These are phyloP conservation scores for Colletotrichum ledebouriae DNA, from an alignment of 2,329 filamentous ascomycete species.

Conservation along the genomic window DNA sequence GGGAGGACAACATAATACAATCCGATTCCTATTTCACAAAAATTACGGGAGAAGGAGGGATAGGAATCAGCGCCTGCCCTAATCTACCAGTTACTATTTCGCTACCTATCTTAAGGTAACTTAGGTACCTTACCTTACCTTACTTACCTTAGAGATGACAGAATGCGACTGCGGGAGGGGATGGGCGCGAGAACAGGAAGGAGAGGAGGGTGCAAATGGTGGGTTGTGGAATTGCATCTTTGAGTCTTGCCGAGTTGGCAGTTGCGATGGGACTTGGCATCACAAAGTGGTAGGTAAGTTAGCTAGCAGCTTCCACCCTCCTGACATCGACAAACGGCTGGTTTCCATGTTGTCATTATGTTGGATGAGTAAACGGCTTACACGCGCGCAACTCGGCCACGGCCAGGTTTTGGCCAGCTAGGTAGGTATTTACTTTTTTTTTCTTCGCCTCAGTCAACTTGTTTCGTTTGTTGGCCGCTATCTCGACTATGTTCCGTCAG, in stretches of 20 bases:
- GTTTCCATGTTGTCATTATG: no score
- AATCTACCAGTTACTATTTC: no score
- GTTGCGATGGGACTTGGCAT: no score
- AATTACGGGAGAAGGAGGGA: not conserved
- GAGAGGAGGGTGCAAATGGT: constrained; percentile 16
- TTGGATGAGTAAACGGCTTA: constrained; percentile 4
- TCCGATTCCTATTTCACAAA: not conserved
- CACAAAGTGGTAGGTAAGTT: no score
- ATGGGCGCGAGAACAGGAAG: constrained; percentile 19
- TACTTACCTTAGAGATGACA: no score
- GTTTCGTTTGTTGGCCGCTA: constrained; percentile 8
- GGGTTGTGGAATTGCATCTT: constrained; percentile 10
- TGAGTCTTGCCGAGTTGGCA: no score
- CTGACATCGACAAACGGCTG: not conserved
- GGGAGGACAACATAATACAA: not conserved
- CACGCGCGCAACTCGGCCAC: not conserved
- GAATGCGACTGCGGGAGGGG: constrained; percentile 21
- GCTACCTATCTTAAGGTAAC: no score
- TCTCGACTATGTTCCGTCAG: not conserved
- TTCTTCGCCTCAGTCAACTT: not conserved
- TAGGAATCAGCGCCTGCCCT: no score
- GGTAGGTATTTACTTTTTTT: not conserved
- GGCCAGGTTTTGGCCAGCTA: no score
- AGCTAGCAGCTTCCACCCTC: constrained; percentile 3
- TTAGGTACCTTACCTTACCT: no score